Evolutionary conservation across 2,329 filamentous ascomycete species (phyloP).

Genomic region (Trichoderma simmonsii): DNA sequence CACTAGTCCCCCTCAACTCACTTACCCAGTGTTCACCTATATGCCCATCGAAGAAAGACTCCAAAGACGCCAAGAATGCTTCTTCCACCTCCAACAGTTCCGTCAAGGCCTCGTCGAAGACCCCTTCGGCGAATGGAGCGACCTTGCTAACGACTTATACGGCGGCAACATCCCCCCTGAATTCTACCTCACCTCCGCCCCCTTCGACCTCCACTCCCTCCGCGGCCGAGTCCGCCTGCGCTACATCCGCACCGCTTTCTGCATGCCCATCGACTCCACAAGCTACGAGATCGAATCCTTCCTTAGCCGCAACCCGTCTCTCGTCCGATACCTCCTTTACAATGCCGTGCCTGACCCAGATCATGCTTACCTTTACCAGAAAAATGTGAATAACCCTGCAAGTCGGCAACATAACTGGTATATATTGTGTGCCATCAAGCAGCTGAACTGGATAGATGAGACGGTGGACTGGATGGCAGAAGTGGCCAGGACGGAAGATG

Average conservation of each 20-base stretch:
- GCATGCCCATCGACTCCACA: constrained; percentile 5
- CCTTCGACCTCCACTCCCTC: neutral
- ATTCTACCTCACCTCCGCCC: neutral
- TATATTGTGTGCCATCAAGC: neutral
- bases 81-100: neutral
- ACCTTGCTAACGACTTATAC: neutral
- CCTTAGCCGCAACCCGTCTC: constrained; percentile 23
- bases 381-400: neutral
- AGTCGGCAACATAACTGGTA: neutral
- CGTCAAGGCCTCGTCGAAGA: neutral
- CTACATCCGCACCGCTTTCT: constrained; percentile 19
- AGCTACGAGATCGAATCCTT: constrained; percentile 17
- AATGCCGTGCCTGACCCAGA: neutral
- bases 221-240: constrained; percentile 7
- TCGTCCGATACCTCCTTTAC: constrained; percentile 24
- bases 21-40: neutral
- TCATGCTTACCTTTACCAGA: neutral
- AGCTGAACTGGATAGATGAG: neutral
- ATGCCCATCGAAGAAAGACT: neutral
- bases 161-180: neutral
- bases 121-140: neutral
- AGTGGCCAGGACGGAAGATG: neutral
- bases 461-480: neutral
- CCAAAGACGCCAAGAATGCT: neutral
- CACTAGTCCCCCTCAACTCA: neutral